Conservation (phyloP, 1,284 basidiomycete species). For the Apiotrichum akiyoshidainum region DNA sequence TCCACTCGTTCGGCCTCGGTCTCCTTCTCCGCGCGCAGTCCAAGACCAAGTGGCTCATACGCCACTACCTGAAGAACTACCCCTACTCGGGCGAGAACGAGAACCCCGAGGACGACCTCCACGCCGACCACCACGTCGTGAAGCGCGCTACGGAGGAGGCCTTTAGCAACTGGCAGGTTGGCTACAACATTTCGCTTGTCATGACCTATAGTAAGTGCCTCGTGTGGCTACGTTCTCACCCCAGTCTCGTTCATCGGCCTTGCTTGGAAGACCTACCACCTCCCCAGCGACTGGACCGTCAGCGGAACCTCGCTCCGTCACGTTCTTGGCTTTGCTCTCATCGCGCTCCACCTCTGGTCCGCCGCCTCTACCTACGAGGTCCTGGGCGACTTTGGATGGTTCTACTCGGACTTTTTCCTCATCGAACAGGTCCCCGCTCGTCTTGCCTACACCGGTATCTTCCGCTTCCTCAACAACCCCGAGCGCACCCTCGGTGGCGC, state of each 20-base stretch:
- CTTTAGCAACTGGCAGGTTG: slow-evolving; percentile 89
- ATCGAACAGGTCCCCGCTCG: slow-evolving; percentile 81
- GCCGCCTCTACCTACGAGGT: slow-evolving; percentile 86
- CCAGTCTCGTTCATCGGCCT: slow-evolving; percentile 74
- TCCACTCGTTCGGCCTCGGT: slow-evolving; percentile 88
- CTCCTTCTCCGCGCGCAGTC: slow-evolving; percentile 78
- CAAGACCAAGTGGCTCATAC: slow-evolving; percentile 80
- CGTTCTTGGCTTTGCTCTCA: slow-evolving; percentile 75
- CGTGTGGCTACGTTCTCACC: slow-evolving; percentile 14
- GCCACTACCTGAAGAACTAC: slow-evolving; percentile 90
- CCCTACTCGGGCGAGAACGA: slow-evolving; percentile 60
- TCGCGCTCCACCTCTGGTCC: slow-evolving; percentile 88
- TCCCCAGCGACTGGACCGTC: slow-evolving; percentile 78
- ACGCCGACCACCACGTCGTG: slow-evolving; percentile 53
- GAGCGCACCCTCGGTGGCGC: slow-evolving; percentile 89
- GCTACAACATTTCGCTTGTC: slow-evolving; percentile 87
- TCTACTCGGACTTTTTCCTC: slow-evolving; percentile 97
- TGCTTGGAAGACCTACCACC: slow-evolving; percentile 80
- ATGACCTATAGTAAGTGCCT: slow-evolving; percentile 80
- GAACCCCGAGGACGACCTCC: slow-evolving; percentile 48
- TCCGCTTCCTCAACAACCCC: slow-evolving; percentile 93
- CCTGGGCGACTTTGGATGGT: slow-evolving; percentile 91
- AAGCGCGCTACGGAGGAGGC: slow-evolving; percentile 80
- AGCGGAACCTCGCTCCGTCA: slow-evolving; percentile 87
- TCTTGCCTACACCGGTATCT: slow-evolving; percentile 94